Evolutionary conservation across 2,329 filamentous ascomycete species (phyloP).

Genomic region (Colletotrichum lini): DNA sequence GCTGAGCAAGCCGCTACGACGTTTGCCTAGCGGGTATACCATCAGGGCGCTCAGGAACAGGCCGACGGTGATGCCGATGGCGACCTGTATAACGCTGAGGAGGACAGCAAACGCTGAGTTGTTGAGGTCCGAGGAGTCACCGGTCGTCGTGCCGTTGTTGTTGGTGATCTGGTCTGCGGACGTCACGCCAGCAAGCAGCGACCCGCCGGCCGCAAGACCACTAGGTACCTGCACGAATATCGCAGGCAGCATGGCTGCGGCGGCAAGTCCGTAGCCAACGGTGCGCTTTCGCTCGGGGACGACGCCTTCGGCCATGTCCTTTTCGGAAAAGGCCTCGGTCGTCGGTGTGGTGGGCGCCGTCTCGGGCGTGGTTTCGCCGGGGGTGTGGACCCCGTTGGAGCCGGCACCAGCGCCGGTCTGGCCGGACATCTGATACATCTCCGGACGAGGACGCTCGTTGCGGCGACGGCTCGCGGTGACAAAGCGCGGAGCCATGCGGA

Average conservation of each 20-base stretch:
- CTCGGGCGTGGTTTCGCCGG: slow-evolving; percentile 14
- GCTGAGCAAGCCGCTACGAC: slow-evolving; percentile 70
- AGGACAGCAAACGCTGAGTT: slow-evolving; percentile 67
- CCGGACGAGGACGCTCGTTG: slow-evolving; percentile 46
- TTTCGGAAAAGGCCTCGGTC: slow-evolving; percentile 8
- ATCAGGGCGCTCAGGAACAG: slow-evolving; percentile 69
- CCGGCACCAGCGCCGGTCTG: slow-evolving; percentile 3
- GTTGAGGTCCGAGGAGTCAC: slow-evolving; percentile 49
- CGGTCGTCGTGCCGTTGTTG: slow-evolving; percentile 53
- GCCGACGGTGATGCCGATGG: slow-evolving; percentile 74
- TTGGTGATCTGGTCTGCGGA: slow-evolving; percentile 69
- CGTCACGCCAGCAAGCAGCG: slow-evolving; percentile 70
- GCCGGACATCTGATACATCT: slow-evolving; percentile 39
- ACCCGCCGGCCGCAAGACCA: slow-evolving; percentile 72
- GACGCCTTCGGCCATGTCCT: slow-evolving; percentile 45
- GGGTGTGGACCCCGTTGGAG: slow-evolving; percentile 17
- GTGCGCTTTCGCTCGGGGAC: slow-evolving; percentile 51
- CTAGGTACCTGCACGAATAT: slow-evolving; percentile 82
- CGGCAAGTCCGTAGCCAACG: slow-evolving; percentile 82
- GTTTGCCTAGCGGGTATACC: slow-evolving; percentile 71
- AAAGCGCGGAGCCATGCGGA: slow-evolving; percentile 58
- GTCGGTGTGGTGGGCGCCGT: slow-evolving; percentile 38
- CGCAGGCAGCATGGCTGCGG: slow-evolving; percentile 86
- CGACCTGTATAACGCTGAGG: slow-evolving; percentile 72
- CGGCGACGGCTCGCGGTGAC: slow-evolving; percentile 47